These are phyloP conservation scores for Xenoacremonium recifei DNA, from an alignment of 2,329 filamentous ascomycete species.

Conservation along the genomic window DNA sequence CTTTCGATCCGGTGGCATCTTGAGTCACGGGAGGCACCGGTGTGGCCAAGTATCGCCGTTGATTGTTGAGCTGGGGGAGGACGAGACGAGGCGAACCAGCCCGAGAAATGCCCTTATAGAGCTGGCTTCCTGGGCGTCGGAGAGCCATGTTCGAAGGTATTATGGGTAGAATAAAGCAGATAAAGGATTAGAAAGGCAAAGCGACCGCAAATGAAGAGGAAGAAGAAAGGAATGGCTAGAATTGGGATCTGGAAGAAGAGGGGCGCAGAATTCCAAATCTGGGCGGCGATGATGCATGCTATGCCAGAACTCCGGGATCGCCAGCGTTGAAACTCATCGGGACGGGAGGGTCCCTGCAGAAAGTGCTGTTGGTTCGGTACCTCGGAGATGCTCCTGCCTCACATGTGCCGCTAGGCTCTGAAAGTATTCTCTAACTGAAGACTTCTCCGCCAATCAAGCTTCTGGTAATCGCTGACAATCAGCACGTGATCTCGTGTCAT, in stretches of 20 bases:
- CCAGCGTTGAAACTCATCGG: constrained; percentile 20
- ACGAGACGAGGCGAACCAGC: constrained; percentile 24
- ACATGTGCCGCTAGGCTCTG: neutral
- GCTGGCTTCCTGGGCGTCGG: constrained; percentile 28
- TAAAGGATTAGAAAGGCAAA: no score
- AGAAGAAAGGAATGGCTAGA: constrained; percentile 7
- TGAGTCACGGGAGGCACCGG: constrained; percentile 75
- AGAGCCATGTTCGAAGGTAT: constrained; percentile 30
- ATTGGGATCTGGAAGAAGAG: constrained; percentile 17
- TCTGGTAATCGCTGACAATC: constrained; percentile 15
- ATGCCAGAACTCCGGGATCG: constrained; percentile 23
- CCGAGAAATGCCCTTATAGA: constrained; percentile 27
- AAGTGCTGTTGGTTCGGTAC: neutral
- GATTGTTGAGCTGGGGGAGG: constrained; percentile 28
- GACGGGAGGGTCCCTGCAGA: constrained; percentile 3
- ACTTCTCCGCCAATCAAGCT: constrained; percentile 24
- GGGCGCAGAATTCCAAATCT: constrained; percentile 18
- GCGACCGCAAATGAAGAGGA: neutral
- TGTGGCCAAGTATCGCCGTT: constrained; percentile 36
- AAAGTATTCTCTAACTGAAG: constrained; percentile 13
- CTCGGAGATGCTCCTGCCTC: neutral
- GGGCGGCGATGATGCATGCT: constrained; percentile 26
- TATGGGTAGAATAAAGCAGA: no score
- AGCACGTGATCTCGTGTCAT: constrained; percentile 32
- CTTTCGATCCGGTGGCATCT: constrained; percentile 66